These are phyloP conservation scores for Leptographium flavum DNA, from an alignment of 2,329 filamentous ascomycete species.

Conservation along the genomic window DNA sequence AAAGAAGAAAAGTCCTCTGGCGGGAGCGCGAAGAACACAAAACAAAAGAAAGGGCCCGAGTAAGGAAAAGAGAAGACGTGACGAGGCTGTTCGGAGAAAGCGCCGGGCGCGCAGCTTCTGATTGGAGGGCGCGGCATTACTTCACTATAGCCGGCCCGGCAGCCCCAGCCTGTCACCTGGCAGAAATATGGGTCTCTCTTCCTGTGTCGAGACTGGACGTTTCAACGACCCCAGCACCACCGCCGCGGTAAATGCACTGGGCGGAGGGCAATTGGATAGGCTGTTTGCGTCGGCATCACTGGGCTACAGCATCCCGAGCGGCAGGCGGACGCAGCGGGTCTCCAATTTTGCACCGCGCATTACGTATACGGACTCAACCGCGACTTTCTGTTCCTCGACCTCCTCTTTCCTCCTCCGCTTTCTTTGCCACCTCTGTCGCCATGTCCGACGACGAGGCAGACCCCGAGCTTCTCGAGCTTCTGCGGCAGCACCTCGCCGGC, in stretches of 20 bases:
- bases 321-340: too few relatives aligned
- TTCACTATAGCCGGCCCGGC: not conserved
- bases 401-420: not conserved
- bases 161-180: not conserved
- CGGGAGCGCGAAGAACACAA: not conserved
- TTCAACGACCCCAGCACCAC: too few relatives aligned
- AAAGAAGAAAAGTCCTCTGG: not conserved
- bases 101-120: not conserved
- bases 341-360: too few relatives aligned
- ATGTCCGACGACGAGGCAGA: slow-evolving; percentile 94
- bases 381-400: too few relatives aligned
- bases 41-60: not conserved
- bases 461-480: slow-evolving; percentile 70
- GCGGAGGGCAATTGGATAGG: not conserved
- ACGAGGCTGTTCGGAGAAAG: not conserved
- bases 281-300: not conserved
- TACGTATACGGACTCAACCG: too few relatives aligned
- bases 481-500: slow-evolving; percentile 64
- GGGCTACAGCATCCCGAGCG: too few relatives aligned
- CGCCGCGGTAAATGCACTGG: too few relatives aligned
- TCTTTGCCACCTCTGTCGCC: too few relatives aligned
- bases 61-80: not conserved
- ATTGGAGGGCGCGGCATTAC: not conserved
- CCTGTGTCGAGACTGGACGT: too few relatives aligned
- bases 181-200: too few relatives aligned